Percentiles rank a stretch among this genome's conserved stretches.
These are phyloP conservation scores for Lipomyces starkeyi DNA, from an alignment of 805 yeast species.

Conservation along the genomic window DNA sequence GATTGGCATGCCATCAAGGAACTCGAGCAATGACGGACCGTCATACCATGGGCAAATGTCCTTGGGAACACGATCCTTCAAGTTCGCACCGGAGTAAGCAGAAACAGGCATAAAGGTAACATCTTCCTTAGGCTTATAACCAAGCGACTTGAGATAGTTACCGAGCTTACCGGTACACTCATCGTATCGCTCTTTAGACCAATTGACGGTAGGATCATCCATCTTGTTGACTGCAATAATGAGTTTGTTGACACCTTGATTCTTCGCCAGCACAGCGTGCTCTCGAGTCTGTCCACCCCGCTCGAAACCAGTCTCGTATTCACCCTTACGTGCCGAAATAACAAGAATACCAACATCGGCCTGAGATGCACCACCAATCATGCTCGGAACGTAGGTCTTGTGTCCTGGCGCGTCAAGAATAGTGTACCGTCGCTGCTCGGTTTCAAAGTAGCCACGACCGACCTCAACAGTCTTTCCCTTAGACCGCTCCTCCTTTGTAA, in stretches of 20 bases:
- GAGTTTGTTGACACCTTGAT: slow-evolving; percentile 95
- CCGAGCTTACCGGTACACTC: slow-evolving; percentile 90
- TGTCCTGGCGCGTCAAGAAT: slow-evolving; percentile 99
- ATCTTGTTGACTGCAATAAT: slow-evolving; percentile 95
- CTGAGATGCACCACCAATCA: slow-evolving; percentile 99
- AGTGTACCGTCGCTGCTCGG: slow-evolving; percentile 96
- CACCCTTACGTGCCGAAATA: slow-evolving; percentile 98
- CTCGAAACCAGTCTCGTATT: slow-evolving; percentile 98
- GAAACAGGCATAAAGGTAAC: slow-evolving; percentile 95
- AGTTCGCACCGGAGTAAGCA: slow-evolving; percentile 96
- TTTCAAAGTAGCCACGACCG: slow-evolving; percentile 96
- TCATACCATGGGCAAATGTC: slow-evolving; percentile 88
- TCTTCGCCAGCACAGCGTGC: slow-evolving; percentile 95
- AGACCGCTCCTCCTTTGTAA: slow-evolving; percentile 97
- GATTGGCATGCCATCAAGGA: slow-evolving; percentile 79
- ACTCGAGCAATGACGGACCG: slow-evolving; percentile 92
- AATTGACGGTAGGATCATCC: slow-evolving; percentile 96
- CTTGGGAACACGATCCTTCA: slow-evolving; percentile 80
- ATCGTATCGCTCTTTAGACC: slow-evolving; percentile 96
- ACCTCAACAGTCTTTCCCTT: slow-evolving; percentile 99
- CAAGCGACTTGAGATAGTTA: slow-evolving; percentile 76
- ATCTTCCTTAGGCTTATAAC: slow-evolving; percentile 83
- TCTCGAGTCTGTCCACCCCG: slow-evolving; percentile 99
- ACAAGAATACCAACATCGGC: slow-evolving; percentile 98
- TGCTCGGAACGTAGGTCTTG: slow-evolving; percentile 97